Evolutionary conservation across 305 asterid species (phyloP), one percentile per base, ranked within the genome.

Genomic region (Rubia occidens): DNA sequence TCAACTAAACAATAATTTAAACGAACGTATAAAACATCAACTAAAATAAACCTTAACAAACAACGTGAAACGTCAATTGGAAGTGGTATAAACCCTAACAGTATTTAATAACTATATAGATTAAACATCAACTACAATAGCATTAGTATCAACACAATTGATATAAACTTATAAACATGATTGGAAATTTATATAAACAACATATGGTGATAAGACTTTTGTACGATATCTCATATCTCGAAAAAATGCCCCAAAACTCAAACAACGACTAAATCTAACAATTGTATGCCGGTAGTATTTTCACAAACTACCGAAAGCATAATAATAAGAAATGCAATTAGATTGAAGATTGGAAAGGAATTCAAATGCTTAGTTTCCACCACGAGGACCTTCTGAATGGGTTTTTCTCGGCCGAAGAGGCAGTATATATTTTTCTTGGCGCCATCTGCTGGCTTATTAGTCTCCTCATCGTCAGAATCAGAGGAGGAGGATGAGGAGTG

Each of bases 321-420:
- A 35, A 3, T 11, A 24, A 18, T 18, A 0, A 0, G 21, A 9
- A 37, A 37, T 5, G 7, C 6, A 5, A 37, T 37, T 37, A 37
- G 40, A 4, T 37, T 37, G 40, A 68, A 51, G 71, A 66, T 29
- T 24, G 45, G 4, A 71, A 47, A 49, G 75, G 63, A 7, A 14
- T 40, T 55, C 89, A 62, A 85, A 90, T 95, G 84, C 74, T 90
- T 80, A 32, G 3, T 32, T 32, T 66, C 84, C 82, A 21, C 84
- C 92, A 67, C 95, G 90, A 88, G 76, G 77, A 86, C 82, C 79
- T 81, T 85, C 76, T 86, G 92, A 45, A 88, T 83, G 21, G 92
- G 92, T 82, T 68, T 78, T 75, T 88, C 90, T 21, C 95, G 82
- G 68, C 88, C 90, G 43, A 86, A 86, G 10, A 88, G 82, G 45